Evolutionary conservation across 371 early-diverging fungal species (phyloP), one percentile per base, ranked within the genome.

Genomic region (Mortierella sp.): DNA sequence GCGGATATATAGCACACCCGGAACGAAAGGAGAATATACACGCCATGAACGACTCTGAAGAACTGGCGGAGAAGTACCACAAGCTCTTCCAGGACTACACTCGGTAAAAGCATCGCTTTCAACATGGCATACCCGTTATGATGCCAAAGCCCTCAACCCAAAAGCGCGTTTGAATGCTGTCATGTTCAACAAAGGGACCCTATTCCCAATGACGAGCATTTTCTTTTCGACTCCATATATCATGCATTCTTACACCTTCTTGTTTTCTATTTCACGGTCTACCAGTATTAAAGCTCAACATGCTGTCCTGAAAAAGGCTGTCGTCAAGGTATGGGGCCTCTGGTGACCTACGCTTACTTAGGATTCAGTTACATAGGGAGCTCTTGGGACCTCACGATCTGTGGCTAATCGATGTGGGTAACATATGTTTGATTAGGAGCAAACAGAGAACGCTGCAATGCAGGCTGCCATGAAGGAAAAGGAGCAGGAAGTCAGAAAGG

Each of bases 281-380:
- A n/a, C n/a, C n/a, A 88, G 90, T 17, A 82, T 88, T 43, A 89
- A 89, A 60, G 88, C 90, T 9, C 84, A 88, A 56, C 86, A 88
- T 68, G 80, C 85, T 3, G 83, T 88, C 15, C 58, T 89, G 21
- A 89, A 87, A 62, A 89, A 87, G 53, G 89, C 86, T 12, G 86
- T 87, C 30, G 81, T 86, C 14, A 84, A 89, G 80, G 89, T 88
- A 80, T 12, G 42, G 44, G 19, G 15, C 12, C 4, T 14, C 9
- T 28, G 3, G 19, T 12, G 2, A 0, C 1, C 6, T 23, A 24
- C 41, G 21, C 19, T 9, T 34, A 27, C 50, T 6, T 32, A 15
- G 12, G 11, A 6, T n/a, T n/a, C n/a, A n/a, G n/a, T n/a, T n/a
- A n/a, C n/a, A n/a, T n/a, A n/a, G n/a, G n/a, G n/a, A n/a, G n/a